A percentile compares a stretch with the other conserved stretches of the same genome.
Conservation (phyloP, 768 basidiomycete species). For the Mrakia blollopis region DNA sequence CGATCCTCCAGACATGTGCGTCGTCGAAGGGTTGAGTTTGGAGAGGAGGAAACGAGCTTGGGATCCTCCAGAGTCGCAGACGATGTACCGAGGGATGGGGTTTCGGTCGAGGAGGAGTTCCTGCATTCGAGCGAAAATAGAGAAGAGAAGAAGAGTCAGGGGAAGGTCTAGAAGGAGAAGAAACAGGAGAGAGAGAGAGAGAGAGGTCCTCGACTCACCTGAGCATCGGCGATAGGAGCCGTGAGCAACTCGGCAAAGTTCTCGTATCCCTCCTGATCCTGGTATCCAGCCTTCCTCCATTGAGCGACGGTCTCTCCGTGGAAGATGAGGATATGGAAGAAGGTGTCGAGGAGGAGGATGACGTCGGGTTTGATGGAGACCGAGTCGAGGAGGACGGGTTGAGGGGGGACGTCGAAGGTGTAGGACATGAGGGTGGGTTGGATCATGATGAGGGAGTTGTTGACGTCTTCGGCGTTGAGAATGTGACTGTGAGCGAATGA, state of each 20-base stretch:
- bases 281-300: conserved; percentile 97
- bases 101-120: conserved; percentile 91
- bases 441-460: conserved; percentile 99
- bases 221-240: conserved; percentile 79
- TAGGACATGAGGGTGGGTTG: conserved; percentile 99
- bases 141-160: conserved; percentile 5
- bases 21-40: conserved; percentile 95
- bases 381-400: conserved; percentile 92
- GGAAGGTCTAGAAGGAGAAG: neutral
- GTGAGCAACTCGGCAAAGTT: conserved; percentile 94
- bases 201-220: conserved; percentile 50
- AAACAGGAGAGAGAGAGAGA: neutral
- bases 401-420: conserved; percentile 77
- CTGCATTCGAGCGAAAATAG: conserved; percentile 44
- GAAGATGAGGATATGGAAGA: conserved; percentile 99
- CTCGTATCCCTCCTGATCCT: conserved; percentile 97
- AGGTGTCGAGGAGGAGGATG: conserved; percentile 92
- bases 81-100: conserved; percentile 96
- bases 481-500: conserved; percentile 60
- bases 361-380: conserved; percentile 97
- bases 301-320: conserved; percentile 95
- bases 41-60: conserved; percentile 97
- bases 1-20: conserved; percentile 81
- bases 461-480: conserved; percentile 94
- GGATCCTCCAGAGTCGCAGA: conserved; percentile 93